phyloP scores from a whole-genome alignment of 805 yeast genomes.

The Sugiyamaella qingdaonensis region DNA sequence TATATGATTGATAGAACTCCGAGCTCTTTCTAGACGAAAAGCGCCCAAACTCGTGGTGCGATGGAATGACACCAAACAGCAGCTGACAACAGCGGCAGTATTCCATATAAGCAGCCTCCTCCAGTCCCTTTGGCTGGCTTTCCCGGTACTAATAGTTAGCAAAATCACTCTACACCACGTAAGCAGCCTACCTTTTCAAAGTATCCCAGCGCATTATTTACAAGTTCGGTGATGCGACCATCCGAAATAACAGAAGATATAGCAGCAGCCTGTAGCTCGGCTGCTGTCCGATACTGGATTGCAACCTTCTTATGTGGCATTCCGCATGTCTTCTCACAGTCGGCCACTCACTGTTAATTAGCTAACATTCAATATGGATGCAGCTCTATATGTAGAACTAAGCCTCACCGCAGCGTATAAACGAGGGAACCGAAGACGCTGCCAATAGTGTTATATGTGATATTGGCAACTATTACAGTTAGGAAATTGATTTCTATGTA shows the following conservation, averaged over 20 bases:
- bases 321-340: neutral
- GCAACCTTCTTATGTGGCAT: slow-evolving; percentile 1
- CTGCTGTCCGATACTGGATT: slow-evolving; percentile 4
- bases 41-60: slow-evolving; percentile 19
- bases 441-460: no score
- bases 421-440: no score
- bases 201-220: slow-evolving; percentile 22
- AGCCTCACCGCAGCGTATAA: no score
- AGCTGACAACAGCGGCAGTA: slow-evolving; percentile 22
- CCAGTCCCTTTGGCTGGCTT: slow-evolving; percentile 16
- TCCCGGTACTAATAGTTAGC: slow-evolving; percentile 14
- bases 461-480: no score
- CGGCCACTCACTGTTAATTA: no score
- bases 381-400: no score
- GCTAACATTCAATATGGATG: no score
- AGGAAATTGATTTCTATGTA: no score
- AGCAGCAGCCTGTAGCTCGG: slow-evolving; percentile 17
- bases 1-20: slow-evolving; percentile 20
- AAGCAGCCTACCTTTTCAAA: slow-evolving; percentile 19
- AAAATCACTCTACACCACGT: neutral
- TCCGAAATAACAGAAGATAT: slow-evolving; percentile 14
- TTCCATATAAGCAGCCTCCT: slow-evolving; percentile 23
- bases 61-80: slow-evolving; percentile 23
- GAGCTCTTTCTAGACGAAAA: slow-evolving; percentile 16
- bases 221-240: slow-evolving; percentile 19